Percentiles rank a stretch among this genome's conserved stretches.
Evolutionary conservation across 768 basidiomycete genomes (phyloP).

Genomic region (Leccinum longicurvipes): DNA sequence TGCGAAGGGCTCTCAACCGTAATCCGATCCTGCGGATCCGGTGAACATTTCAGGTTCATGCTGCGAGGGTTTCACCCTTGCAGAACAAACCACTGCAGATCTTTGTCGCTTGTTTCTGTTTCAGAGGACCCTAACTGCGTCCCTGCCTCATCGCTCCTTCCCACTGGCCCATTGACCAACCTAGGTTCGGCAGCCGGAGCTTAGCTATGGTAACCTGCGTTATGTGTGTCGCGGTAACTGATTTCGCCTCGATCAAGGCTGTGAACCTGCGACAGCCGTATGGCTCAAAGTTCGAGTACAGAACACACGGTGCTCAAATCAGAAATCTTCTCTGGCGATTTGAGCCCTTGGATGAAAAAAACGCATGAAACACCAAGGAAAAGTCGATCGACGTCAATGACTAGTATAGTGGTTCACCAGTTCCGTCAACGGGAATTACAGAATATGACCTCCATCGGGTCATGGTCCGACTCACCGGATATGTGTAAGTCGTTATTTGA

Average conservation of each 20-base stretch:
- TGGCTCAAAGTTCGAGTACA: neutral
- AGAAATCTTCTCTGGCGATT: conserved; percentile 1
- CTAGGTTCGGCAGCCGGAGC: neutral
- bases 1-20: conserved; percentile 17
- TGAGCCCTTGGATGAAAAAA: conserved; percentile 6
- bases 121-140: conserved; percentile 18
- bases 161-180: neutral
- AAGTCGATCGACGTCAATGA: conserved; percentile 2
- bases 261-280: neutral
- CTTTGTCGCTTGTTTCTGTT: conserved; percentile 12
- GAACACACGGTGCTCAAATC: conserved; percentile 10
- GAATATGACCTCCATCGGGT: conserved; percentile 8
- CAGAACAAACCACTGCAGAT: conserved; percentile 20
- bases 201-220: neutral
- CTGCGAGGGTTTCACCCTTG: conserved; percentile 12
- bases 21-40: conserved; percentile 11
- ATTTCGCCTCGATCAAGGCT: conserved; percentile 8
- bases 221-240: conserved; percentile 2
- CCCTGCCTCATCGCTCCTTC: conserved; percentile 14
- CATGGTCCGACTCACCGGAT: conserved; percentile 8
- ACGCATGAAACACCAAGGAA: neutral
- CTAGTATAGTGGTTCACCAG: neutral
- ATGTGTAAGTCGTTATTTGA: too few species aligned
- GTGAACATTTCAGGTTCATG: conserved; percentile 15
- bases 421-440: conserved; percentile 11